phyloP scores from a whole-genome alignment of 2,329 filamentous ascomycete species.

The Trichoderma simmonsii region DNA sequence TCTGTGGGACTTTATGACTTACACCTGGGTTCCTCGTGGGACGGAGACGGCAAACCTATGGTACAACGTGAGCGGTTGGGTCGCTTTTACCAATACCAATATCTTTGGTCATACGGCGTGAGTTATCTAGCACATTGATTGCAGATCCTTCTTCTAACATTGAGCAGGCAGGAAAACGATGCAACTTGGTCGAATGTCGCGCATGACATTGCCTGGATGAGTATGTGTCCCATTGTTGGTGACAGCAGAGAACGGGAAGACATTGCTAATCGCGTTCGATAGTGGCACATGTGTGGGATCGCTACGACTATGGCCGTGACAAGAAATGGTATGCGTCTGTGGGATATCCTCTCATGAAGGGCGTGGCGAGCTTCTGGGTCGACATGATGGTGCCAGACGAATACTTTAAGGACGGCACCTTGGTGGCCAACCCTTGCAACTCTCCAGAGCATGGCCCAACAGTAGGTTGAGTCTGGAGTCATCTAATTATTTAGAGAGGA shows the following conservation, averaged over 20 bases:
- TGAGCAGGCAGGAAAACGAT: constrained; percentile 11
- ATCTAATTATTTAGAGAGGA: rapidly evolving
- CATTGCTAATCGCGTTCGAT: neutral
- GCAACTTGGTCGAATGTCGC: constrained; percentile 11
- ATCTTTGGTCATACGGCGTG: constrained; percentile 53
- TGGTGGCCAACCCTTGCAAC: constrained; percentile 57
- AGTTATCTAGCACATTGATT: neutral
- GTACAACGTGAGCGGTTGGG: constrained; percentile 55
- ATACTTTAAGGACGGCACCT: constrained; percentile 48
- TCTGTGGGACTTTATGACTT: constrained; percentile 51
- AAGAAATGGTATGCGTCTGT: constrained; percentile 42
- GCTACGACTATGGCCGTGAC: constrained; percentile 52
- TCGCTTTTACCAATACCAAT: constrained; percentile 56
- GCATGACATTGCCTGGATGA: constrained; percentile 37
- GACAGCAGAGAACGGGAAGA: neutral
- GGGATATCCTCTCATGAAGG: constrained; percentile 54
- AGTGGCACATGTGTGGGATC: constrained; percentile 56
- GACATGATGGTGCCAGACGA: constrained; percentile 49
- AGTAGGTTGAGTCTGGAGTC: neutral
- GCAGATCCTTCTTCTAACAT: neutral
- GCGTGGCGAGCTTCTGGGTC: constrained; percentile 53
- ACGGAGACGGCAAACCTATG: constrained; percentile 51
- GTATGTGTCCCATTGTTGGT: neutral
- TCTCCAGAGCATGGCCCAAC: constrained; percentile 54
- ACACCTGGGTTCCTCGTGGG: constrained; percentile 53